Conservation (phyloP, 768 basidiomycete species). For the Podaxis pistillaris region DNA sequence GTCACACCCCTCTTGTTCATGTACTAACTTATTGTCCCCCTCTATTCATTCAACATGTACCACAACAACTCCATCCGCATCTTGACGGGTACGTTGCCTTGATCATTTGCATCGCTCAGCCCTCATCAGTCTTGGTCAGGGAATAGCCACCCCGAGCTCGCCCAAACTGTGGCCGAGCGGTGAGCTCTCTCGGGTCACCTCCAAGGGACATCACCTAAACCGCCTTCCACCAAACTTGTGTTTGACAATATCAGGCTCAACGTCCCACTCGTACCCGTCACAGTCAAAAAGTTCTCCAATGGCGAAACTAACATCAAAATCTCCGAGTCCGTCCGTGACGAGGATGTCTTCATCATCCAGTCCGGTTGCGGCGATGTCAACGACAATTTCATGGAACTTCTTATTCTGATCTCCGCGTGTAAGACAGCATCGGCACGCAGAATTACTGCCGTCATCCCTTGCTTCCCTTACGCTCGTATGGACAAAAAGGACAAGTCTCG, state of each 20-base stretch:
- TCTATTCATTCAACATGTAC: slow-evolving; percentile 46
- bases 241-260: slow-evolving; percentile 67
- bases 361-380: slow-evolving; percentile 87
- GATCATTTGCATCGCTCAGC: slow-evolving; percentile 9
- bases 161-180: slow-evolving; percentile 93
- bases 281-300: slow-evolving; percentile 88
- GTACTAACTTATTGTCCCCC: slow-evolving; percentile 32
- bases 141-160: slow-evolving; percentile 98
- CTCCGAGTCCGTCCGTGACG: slow-evolving; percentile 92
- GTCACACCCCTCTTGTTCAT: slow-evolving; percentile 25
- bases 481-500: slow-evolving; percentile 98
- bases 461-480: slow-evolving; percentile 95
- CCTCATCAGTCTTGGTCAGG: slow-evolving; percentile 49
- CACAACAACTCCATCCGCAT: slow-evolving; percentile 81
- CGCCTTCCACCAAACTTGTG: slow-evolving; percentile 33
- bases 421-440: slow-evolving; percentile 93
- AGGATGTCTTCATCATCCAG: slow-evolving; percentile 99
- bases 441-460: slow-evolving; percentile 97
- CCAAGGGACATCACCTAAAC: slow-evolving; percentile 21
- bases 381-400: slow-evolving; percentile 97
- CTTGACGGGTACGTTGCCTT: slow-evolving; percentile 57
- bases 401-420: slow-evolving; percentile 97
- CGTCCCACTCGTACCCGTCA: slow-evolving; percentile 81
- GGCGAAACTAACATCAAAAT: slow-evolving; percentile 97
- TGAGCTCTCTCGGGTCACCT: slow-evolving; percentile 65